phyloP scores from a whole-genome alignment of 129 eudicot genomes.

The Solidago caesia region DNA sequence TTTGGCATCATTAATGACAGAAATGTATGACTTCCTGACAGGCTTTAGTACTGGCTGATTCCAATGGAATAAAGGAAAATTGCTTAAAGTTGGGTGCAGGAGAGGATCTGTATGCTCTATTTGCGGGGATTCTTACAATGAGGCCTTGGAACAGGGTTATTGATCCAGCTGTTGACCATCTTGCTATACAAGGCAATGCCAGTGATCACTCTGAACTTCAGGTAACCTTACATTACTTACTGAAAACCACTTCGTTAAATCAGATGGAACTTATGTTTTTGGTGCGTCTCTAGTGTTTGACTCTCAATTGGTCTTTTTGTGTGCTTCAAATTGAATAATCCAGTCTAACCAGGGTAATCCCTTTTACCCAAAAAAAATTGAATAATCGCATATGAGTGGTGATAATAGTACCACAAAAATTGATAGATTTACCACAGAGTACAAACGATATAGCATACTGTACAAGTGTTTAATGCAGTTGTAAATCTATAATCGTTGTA shows the following conservation, averaged over 20 bases:
- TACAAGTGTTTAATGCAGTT: too few relatives aligned
- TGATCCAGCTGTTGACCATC: conserved; percentile 84
- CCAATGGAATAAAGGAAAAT: conserved; percentile 69
- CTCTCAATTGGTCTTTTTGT: background rate
- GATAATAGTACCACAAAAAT: too few relatives aligned
- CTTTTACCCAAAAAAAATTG: too few relatives aligned
- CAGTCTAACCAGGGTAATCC: too few relatives aligned
- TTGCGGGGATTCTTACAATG: conserved; percentile 97
- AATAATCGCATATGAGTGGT: too few relatives aligned
- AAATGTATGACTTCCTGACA: conserved; percentile 29
- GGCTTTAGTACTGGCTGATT: conserved; percentile 87
- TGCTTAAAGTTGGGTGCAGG: conserved; percentile 87
- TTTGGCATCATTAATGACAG: background rate
- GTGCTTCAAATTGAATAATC: background rate
- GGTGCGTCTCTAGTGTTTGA: background rate
- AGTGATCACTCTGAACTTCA: conserved; percentile 82
- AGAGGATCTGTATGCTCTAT: conserved; percentile 77
- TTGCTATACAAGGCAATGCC: conserved; percentile 65
- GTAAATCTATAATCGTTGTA: too few relatives aligned
- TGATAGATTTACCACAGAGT: too few relatives aligned
- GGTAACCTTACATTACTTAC: conserved; percentile 40
- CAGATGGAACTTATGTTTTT: background rate
- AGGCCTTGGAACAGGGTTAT: conserved; percentile 88
- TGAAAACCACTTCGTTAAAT: background rate
- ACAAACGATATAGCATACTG: too few relatives aligned